Conservation (phyloP, 192 early-diverging fungal species). For the Funneliformis mosseae region DNA sequence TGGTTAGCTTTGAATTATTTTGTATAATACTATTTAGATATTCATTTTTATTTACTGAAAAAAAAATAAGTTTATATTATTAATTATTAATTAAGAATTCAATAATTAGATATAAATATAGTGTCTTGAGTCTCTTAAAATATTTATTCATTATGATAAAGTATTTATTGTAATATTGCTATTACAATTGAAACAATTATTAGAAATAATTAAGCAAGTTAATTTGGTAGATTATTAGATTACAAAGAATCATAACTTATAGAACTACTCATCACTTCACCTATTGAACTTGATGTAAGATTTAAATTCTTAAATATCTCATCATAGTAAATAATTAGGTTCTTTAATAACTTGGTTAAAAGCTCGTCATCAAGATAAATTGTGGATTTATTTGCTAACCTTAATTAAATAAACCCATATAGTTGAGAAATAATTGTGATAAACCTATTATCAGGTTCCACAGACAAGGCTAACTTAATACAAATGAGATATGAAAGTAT, state of each 20-base stretch:
- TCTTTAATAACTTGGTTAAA: slow-evolving; percentile 43
- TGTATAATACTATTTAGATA: background rate
- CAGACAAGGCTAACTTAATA: slow-evolving; percentile 37
- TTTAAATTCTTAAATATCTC: slow-evolving; percentile 8
- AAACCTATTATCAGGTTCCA: slow-evolving; percentile 38
- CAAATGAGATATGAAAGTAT: slow-evolving; percentile 41
- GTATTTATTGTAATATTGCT: background rate
- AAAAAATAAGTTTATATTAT: background rate
- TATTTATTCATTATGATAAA: background rate
- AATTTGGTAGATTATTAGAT: background rate
- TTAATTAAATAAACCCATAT: slow-evolving; percentile 52
- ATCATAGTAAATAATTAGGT: slow-evolving; percentile 30
- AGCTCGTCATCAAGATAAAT: slow-evolving; percentile 50
- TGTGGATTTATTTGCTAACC: slow-evolving; percentile 43
- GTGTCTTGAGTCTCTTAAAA: background rate
- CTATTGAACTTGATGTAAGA: background rate
- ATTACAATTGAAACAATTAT: background rate
- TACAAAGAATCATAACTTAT: background rate
- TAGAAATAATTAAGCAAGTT: background rate
- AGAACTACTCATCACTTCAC: slow-evolving; percentile 18
- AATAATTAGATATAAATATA: background rate
- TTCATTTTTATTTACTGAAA: background rate
- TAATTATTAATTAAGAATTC: background rate
- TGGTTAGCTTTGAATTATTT: background rate
- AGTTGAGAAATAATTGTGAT: slow-evolving; percentile 44